These are phyloP conservation scores for Hymenochaete sp. DNA, from an alignment of 1,284 basidiomycete species.

Conservation along the genomic window DNA sequence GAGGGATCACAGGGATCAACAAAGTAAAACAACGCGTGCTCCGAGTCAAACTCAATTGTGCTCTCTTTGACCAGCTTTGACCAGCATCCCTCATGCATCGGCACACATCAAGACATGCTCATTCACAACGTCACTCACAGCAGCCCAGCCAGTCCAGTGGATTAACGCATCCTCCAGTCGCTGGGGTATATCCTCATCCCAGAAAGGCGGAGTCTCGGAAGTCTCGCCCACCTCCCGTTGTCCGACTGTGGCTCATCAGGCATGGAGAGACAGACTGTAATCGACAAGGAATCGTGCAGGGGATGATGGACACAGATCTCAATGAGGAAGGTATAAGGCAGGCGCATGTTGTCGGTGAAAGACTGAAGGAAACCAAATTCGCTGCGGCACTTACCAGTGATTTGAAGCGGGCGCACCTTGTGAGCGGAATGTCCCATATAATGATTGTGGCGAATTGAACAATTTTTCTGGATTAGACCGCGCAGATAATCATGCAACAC, in stretches of 20 bases:
- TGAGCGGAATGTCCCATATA: conserved; percentile 26
- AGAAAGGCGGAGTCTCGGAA: too few relatives aligned
- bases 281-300: conserved; percentile 52
- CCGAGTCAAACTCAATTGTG: too few relatives aligned
- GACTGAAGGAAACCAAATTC: conserved; percentile 43
- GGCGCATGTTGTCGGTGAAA: conserved; percentile 43
- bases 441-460: neutral
- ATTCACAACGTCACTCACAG: too few relatives aligned
- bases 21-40: too few relatives aligned
- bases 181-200: too few relatives aligned
- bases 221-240: too few relatives aligned
- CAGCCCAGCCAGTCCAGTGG: too few relatives aligned
- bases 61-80: too few relatives aligned
- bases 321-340: conserved; percentile 52
- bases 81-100: too few relatives aligned
- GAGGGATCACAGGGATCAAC: too few relatives aligned
- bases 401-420: conserved; percentile 50
- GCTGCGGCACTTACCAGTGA: conserved; percentile 55
- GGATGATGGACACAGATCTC: conserved; percentile 56
- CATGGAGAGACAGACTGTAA: conserved; percentile 73
- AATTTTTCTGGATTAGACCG: conserved; percentile 40
- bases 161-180: too few relatives aligned
- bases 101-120: too few relatives aligned
- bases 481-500: conserved; percentile 46
- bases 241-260: conserved; percentile 54